Evolutionary conservation across 179 eudicot genomes (phyloP), one percentile per base, ranked within the genome.

Genomic region (Patellifolia procumbens): DNA sequence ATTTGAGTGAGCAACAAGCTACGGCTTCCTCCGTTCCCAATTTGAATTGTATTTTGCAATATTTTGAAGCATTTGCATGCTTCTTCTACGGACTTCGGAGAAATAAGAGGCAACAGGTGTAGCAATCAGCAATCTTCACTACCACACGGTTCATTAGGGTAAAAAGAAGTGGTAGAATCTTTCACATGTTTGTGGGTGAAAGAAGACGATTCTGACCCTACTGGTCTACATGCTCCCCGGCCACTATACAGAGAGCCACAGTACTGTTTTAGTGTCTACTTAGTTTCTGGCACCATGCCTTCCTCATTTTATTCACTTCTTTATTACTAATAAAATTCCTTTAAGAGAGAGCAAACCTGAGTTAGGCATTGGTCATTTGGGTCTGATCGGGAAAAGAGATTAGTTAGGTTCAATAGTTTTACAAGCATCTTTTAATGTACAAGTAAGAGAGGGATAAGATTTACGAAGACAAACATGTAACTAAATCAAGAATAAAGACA

Each of bases 1-100:
- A 42, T 45, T 73, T 45, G 17, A 34, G 24, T 37, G 56, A 62
- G 10, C 55, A 51, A 62, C 64, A 71, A 71, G 55, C 13, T 45
- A 49, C 48, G 20, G 69, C 43, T 64, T 4, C 19, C 62, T 32
- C 3, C 5, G 22, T 51, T 55, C n/a, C 17, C 9, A 39, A 15
- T 62, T 32, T 26, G 13, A 20, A 49, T 15, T 3, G n/a, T 15
- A 20, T 49, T n/a, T 52, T 52, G 26, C 58, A 52, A 20, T 1
- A 72, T n/a, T 13, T 22, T 37, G 46, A 32, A 20, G 26, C 58
- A 52, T 52, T 20, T 19, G n/a, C 58, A 52, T 19, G 20, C 58
- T 52, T 52, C 0, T 52, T 49, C 53, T 49, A 13, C 22, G 28
- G 11, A 22, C 13, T 55, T n/a, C 22, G 6, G 26, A n/a, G 8